Evolutionary conservation across 83 land plant species (phyloP).

Genomic region (Isoetes engelmannii): DNA sequence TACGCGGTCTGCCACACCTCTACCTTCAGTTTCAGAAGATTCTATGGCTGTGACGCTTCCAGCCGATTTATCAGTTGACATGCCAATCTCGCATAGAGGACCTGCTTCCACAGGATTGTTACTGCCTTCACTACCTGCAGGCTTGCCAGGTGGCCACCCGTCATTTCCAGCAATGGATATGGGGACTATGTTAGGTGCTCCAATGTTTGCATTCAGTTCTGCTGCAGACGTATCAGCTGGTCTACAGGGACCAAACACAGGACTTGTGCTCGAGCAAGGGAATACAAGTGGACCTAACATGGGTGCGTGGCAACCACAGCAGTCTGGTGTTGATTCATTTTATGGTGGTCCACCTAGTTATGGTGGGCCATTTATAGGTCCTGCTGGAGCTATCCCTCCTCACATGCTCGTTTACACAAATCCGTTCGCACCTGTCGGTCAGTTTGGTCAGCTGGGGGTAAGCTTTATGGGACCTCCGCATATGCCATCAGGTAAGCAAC

Average conservation of each 20-base stretch:
- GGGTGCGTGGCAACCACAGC: slow-evolving; percentile 64
- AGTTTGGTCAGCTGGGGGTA: slow-evolving; percentile 85
- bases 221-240: slow-evolving; percentile 49
- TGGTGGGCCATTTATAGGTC: slow-evolving; percentile 66
- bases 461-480: slow-evolving; percentile 71
- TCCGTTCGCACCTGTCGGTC: slow-evolving; percentile 83
- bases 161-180: slow-evolving; percentile 70
- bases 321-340: slow-evolving; percentile 57
- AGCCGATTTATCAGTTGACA: slow-evolving; percentile 91
- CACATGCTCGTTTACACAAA: slow-evolving; percentile 82
- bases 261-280: slow-evolving; percentile 30
- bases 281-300: slow-evolving; percentile 32
- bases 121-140: slow-evolving; percentile 47
- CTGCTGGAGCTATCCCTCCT: slow-evolving; percentile 69
- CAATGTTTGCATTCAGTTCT: slow-evolving; percentile 61
- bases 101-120: slow-evolving; percentile 49
- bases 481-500: slow-evolving; percentile 84
- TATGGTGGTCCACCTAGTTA: slow-evolving; percentile 77
- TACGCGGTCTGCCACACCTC: slow-evolving; percentile 25
- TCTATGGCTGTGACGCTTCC: slow-evolving; percentile 75
- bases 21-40: slow-evolving; percentile 51
- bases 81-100: slow-evolving; percentile 49
- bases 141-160: slow-evolving; percentile 18
- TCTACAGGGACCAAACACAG: slow-evolving; percentile 39
- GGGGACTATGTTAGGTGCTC: slow-evolving; percentile 71